Conservation (phyloP, 2,329 filamentous ascomycete genomes). For the Byssochlamys sp. region DNA sequence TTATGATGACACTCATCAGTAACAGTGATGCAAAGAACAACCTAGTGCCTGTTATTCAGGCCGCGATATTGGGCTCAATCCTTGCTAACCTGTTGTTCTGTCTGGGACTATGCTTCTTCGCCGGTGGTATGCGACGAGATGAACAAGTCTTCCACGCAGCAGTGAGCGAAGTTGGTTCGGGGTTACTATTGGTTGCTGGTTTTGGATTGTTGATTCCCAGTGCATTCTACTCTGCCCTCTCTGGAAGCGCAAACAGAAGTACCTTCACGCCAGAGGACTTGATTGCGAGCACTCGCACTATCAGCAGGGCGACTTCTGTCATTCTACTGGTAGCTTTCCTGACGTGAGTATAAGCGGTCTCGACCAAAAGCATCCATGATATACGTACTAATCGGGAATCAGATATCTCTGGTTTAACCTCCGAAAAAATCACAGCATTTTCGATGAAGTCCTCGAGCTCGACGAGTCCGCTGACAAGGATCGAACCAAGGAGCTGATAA, state of each 20-base stretch:
- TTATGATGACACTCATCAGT: slow-evolving; percentile 67
- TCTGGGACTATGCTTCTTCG: slow-evolving; percentile 69
- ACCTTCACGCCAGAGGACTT: slow-evolving; percentile 35
- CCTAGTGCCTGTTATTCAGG: slow-evolving; percentile 39
- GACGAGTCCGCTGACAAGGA: slow-evolving; percentile 62
- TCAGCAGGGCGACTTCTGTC: slow-evolving; percentile 62
- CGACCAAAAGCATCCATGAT: not conserved
- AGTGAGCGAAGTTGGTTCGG: slow-evolving; percentile 69
- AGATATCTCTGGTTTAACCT: slow-evolving; percentile 61
- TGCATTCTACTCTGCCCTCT: slow-evolving; percentile 38
- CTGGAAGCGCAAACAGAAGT: slow-evolving; percentile 33
- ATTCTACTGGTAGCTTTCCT: slow-evolving; percentile 61
- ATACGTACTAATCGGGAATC: not conserved
- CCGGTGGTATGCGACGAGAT: slow-evolving; percentile 59
- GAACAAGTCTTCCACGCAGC: slow-evolving; percentile 63
- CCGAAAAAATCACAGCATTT: slow-evolving; percentile 67
- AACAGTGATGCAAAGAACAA: slow-evolving; percentile 37
- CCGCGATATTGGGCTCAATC: slow-evolving; percentile 70
- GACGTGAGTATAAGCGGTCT: slow-evolving; percentile 37
- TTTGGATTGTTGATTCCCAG: slow-evolving; percentile 40
- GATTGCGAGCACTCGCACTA: slow-evolving; percentile 46
- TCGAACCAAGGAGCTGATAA: slow-evolving; percentile 48
- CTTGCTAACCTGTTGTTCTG: slow-evolving; percentile 73
- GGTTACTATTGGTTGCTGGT: slow-evolving; percentile 66
- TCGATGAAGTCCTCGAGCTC: slow-evolving; percentile 60